Evolutionary conservation across 441 rosid species (phyloP).

Genomic region (Raphanus hybrid): DNA sequence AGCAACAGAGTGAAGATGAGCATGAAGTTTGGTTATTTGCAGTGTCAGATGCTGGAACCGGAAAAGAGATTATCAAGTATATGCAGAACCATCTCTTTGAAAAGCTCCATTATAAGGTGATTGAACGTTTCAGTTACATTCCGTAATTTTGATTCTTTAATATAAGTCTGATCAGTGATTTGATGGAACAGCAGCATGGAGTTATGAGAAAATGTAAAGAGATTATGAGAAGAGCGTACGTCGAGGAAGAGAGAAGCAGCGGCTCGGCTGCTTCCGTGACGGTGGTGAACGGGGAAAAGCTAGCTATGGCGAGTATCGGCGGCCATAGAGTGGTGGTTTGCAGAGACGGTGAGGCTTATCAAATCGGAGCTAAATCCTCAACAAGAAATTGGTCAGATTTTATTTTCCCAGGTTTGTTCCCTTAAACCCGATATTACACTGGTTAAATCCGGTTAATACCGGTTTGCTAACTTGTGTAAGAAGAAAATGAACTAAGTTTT

Average conservation of each 20-base stretch:
- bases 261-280: slow-evolving; percentile 58
- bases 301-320: slow-evolving; percentile 69
- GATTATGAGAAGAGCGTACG: slow-evolving; percentile 59
- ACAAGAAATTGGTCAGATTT: slow-evolving; percentile 54
- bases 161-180: not conserved
- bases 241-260: slow-evolving; percentile 47
- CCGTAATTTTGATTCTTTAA: not conserved
- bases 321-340: slow-evolving; percentile 67
- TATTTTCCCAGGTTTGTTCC: slow-evolving; percentile 46
- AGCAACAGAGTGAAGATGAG: slow-evolving; percentile 65
- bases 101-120: slow-evolving; percentile 55
- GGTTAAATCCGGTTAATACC: slow-evolving; percentile 18
- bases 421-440: not conserved
- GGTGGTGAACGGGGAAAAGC: slow-evolving; percentile 75
- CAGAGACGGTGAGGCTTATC: slow-evolving; percentile 69
- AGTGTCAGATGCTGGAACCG: slow-evolving; percentile 53
- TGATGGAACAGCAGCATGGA: slow-evolving; percentile 46
- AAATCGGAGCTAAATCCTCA: slow-evolving; percentile 43
- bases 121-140: not conserved
- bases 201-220: slow-evolving; percentile 60
- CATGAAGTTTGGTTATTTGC: slow-evolving; percentile 76
- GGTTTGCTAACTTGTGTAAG: slow-evolving; percentile 19
- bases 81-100: slow-evolving; percentile 69
- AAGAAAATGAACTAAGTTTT: not conserved
- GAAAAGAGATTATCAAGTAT: slow-evolving; percentile 56